A percentile compares a stretch with the other conserved stretches of the same genome.
These are phyloP conservation scores for Trichophyton simii DNA, from an alignment of 2,329 filamentous ascomycete genomes.

Conservation along the genomic window DNA sequence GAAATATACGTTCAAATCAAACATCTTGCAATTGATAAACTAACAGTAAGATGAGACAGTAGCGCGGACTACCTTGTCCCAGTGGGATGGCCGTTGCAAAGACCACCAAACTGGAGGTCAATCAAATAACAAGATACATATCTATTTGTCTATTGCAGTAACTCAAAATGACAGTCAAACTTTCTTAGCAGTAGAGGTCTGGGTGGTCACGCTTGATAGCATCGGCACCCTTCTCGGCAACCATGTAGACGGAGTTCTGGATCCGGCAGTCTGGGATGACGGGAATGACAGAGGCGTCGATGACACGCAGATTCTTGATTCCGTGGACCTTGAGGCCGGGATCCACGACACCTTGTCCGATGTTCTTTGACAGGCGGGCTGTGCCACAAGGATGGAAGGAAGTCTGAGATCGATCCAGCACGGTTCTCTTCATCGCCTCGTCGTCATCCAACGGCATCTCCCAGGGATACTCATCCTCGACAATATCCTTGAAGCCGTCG, in stretches of 20 bases:
- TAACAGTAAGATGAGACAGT: too few species aligned
- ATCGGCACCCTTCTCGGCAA: constrained; percentile 45
- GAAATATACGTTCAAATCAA: too few species aligned
- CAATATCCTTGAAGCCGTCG: constrained; percentile 40
- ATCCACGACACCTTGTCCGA: constrained; percentile 44
- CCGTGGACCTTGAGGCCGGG: constrained; percentile 41
- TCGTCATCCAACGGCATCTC: constrained; percentile 45
- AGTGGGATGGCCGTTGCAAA: too few species aligned
- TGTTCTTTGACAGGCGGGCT: constrained; percentile 39
- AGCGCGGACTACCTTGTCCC: too few species aligned
- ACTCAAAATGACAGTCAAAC: too few species aligned
- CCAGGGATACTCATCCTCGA: constrained; percentile 43
- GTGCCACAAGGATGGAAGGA: constrained; percentile 49
- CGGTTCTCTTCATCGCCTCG: constrained; percentile 43
- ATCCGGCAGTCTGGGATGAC: constrained; percentile 45
- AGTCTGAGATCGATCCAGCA: constrained; percentile 49
- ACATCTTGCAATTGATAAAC: too few species aligned
- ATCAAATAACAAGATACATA: too few species aligned
- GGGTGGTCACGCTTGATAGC: constrained; percentile 34
- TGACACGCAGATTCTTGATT: constrained; percentile 41
- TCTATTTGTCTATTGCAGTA: too few species aligned
- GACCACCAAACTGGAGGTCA: too few species aligned
- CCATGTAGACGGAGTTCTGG: constrained; percentile 49
- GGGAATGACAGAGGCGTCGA: constrained; percentile 46
- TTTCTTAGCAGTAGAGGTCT: not conserved